These are phyloP conservation scores for Amanita pseudoporphyria DNA, from an alignment of 768 basidiomycete species.

Conservation along the genomic window DNA sequence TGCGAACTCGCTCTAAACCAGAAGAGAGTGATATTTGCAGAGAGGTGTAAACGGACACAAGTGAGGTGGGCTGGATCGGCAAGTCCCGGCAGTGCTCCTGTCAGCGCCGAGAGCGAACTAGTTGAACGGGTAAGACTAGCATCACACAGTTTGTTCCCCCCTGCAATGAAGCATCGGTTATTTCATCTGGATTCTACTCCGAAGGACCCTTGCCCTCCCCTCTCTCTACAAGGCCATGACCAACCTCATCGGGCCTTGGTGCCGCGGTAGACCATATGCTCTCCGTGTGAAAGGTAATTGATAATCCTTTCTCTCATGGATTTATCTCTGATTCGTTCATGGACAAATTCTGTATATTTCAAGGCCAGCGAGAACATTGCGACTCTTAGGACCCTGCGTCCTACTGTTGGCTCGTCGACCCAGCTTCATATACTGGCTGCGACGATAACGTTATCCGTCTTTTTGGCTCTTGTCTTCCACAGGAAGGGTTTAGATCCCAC, in stretches of 20 bases:
- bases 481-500: background rate
- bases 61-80: background rate
- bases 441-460: background rate
- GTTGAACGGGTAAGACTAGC: background rate
- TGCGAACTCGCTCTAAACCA: background rate
- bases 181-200: too few relatives aligned
- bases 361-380: background rate
- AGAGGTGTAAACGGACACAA: background rate
- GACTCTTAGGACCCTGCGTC: too few relatives aligned
- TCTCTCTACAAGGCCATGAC: too few relatives aligned
- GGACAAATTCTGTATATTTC: background rate
- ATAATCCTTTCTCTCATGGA: background rate
- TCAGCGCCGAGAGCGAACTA: background rate
- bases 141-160: too few relatives aligned
- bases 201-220: too few relatives aligned
- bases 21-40: background rate
- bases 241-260: too few relatives aligned
- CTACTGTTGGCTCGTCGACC: background rate
- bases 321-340: background rate
- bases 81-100: constrained; percentile 5
- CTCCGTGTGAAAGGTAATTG: background rate
- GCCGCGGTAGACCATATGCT: too few relatives aligned
- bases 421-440: too few relatives aligned
- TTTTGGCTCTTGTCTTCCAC: background rate
- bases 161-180: too few relatives aligned